A percentile compares a stretch with the other conserved stretches of the same genome.
Evolutionary conservation across 768 basidiomycete genomes (phyloP).

Genomic region (Imleria badia): DNA sequence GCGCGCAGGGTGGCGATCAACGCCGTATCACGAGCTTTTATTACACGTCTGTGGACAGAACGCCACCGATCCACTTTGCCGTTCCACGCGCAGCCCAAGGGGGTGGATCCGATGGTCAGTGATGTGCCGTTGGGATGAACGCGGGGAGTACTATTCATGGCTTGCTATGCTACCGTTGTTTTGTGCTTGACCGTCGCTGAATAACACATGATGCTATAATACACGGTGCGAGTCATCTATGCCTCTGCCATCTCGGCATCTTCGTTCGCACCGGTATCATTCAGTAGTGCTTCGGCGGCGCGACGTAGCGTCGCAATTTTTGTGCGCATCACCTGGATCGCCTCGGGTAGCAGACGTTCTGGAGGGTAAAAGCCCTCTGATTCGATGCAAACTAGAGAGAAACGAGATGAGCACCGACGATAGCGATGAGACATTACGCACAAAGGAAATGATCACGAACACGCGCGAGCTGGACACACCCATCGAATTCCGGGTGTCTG

Average conservation of each 20-base stretch:
- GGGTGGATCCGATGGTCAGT: conserved; percentile 7
- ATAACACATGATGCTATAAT: conserved; percentile 1
- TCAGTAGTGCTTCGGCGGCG: conserved; percentile 58
- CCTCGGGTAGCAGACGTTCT: conserved; percentile 76
- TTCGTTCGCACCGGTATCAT: conserved; percentile 38
- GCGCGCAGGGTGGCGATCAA: conserved; percentile 15
- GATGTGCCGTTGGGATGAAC: not conserved
- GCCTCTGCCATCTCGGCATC: conserved; percentile 58
- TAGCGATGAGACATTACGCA: conserved; percentile 38
- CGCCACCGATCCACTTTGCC: conserved; percentile 35
- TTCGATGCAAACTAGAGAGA: conserved; percentile 74
- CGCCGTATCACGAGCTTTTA: conserved; percentile 37
- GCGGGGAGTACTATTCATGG: not conserved
- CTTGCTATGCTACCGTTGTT: not conserved
- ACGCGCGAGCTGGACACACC: conserved; percentile 76
- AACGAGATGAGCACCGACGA: not conserved
- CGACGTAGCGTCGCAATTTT: conserved; percentile 65
- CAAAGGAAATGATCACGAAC: conserved; percentile 94
- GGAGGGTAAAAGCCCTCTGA: conserved; percentile 89
- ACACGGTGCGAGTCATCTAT: conserved; percentile 13
- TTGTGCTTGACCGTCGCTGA: not conserved
- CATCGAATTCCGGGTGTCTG: conserved; percentile 87
- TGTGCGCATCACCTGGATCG: conserved; percentile 75
- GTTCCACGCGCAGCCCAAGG: conserved; percentile 12
- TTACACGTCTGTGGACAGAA: conserved; percentile 31